Evolutionary conservation across 2,329 filamentous ascomycete genomes (phyloP), one percentile per base, ranked within the genome.

Genomic region (Epichloe gansuensis): DNA sequence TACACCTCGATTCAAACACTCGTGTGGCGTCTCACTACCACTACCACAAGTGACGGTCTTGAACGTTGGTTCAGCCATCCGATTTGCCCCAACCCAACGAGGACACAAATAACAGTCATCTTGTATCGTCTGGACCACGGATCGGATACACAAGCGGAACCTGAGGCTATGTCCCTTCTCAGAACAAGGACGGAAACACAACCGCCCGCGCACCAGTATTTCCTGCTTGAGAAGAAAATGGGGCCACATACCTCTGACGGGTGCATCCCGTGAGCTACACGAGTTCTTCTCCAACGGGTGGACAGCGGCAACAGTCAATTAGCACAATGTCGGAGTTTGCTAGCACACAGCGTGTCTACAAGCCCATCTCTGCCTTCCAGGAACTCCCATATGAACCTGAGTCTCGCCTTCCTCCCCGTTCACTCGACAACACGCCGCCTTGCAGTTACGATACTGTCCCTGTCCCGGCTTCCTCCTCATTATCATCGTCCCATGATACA

Each of bases 241-340:
- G 62, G 62, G 58, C 56, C 61, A 60, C 58, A 58, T 49, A 62
- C 60, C 57, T 56, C 62, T 60, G 55, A 62, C 46, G 58, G 56
- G 61, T 58, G 50, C 59, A 60, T 58, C 53, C 60, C 53, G 56
- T 58, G 55, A 65, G 64, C 64, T 67, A 66, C 64, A 66, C 65
- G 58, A 65, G 58, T 53, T 39, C 57, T 51, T 56, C 59, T 43
- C 50, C 54, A 54, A 54, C 59, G 54, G 59, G 56, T 55, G 54
- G 59, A 53, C 58, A 55, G 52, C 60, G 62, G 57, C 61, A 66
- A 59, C 63, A 63, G 60, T 61, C 63, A 60, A 43, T 43, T 17
- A 50, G 54, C 56, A 60, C 55, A 55, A 55, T 59, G 55, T 50
- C 60, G 51, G 63, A 59, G 54, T 59, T 63, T 52, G 54, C 58